Conservation (phyloP, 768 basidiomycete species). For the Tricholoma matsutake region DNA sequence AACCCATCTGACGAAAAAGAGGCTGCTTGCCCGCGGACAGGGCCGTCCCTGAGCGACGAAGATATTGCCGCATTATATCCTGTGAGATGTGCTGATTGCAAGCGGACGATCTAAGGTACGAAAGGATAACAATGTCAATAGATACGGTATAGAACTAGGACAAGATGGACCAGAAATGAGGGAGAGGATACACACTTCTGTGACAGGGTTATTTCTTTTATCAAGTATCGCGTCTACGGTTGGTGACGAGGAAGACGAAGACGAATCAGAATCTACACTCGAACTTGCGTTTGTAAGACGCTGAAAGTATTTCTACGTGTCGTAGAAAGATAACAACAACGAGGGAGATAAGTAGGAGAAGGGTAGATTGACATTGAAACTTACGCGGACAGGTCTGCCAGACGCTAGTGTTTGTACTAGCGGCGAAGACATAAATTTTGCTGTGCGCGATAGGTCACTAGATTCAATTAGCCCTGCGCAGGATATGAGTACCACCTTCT, state of each 20-base stretch:
- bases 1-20: constrained; percentile 52
- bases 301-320: constrained; percentile 47
- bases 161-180: background rate
- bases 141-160: background rate
- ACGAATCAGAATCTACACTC: constrained; percentile 3
- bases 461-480: constrained; percentile 71
- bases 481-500: constrained; percentile 64
- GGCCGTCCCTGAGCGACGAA: constrained; percentile 70
- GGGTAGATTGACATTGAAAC: constrained; percentile 14
- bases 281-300: constrained; percentile 39
- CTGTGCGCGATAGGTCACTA: constrained; percentile 65
- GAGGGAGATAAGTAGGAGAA: background rate
- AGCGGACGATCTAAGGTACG: constrained; percentile 58
- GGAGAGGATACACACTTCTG: constrained; percentile 33
- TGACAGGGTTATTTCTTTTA: constrained; percentile 32
- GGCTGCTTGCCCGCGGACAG: constrained; percentile 57
- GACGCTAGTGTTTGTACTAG: constrained; percentile 65
- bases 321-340: background rate
- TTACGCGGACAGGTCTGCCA: constrained; percentile 58
- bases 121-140: background rate
- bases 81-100: constrained; percentile 73
- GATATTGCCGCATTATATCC: constrained; percentile 77
- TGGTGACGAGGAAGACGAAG: constrained; percentile 8
- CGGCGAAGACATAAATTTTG: constrained; percentile 77
- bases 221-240: constrained; percentile 9